phyloP scores from a whole-genome alignment of 2,329 filamentous ascomycete species.

The Hypoxylon sp. region DNA sequence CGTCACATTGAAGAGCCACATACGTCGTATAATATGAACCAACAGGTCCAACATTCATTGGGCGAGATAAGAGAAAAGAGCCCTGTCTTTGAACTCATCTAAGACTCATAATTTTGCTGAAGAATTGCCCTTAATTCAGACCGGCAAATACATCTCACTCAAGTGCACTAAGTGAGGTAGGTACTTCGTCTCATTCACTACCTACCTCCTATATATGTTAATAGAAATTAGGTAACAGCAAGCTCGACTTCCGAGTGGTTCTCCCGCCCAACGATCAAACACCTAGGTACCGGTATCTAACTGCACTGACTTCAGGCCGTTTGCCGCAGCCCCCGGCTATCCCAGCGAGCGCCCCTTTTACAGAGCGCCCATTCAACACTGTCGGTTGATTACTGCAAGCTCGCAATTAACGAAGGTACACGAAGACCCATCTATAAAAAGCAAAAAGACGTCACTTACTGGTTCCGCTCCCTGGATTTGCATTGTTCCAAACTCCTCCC shows the following conservation, averaged over 20 bases:
- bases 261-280: not conserved
- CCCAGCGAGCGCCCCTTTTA: not conserved
- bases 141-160: not conserved
- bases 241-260: not conserved
- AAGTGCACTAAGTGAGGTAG: not conserved
- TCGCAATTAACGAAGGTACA: conserved; percentile 12
- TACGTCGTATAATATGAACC: not conserved
- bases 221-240: not conserved
- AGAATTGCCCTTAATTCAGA: not conserved
- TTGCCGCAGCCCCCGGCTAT: not conserved
- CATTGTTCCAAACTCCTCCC: conserved; percentile 43
- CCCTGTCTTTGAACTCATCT: not conserved
- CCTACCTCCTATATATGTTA: too few species aligned
- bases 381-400: conserved; percentile 36
- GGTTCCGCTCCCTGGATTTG: conserved; percentile 43
- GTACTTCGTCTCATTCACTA: too few species aligned
- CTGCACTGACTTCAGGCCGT: not conserved
- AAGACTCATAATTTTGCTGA: not conserved
- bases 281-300: not conserved
- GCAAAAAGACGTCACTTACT: conserved; percentile 26
- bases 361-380: conserved; percentile 24
- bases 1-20: conserved; percentile 8
- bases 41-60: not conserved
- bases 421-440: not conserved
- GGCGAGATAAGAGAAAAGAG: not conserved